Percentiles rank a stretch among this genome's conserved stretches.
phyloP scores from a whole-genome alignment of 106 monocot species.

The Amphibolis antarctica region DNA sequence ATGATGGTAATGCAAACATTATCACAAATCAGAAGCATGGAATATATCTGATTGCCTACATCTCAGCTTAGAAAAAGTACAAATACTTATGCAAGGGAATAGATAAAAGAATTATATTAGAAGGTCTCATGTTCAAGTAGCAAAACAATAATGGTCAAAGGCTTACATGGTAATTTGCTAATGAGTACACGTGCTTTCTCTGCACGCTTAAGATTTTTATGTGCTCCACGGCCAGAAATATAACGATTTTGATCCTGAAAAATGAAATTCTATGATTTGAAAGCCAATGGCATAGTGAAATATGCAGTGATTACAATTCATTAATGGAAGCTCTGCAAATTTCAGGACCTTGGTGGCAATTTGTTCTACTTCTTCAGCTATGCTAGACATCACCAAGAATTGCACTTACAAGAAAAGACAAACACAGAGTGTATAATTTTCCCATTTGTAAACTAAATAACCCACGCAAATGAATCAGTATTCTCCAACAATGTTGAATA shows the following conservation, averaged over 20 bases:
- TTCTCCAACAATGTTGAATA: too few species aligned
- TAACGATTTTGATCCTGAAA: constrained; percentile 88
- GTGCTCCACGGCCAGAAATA: constrained; percentile 71
- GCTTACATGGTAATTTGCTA: constrained; percentile 70
- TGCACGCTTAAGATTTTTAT: constrained; percentile 87
- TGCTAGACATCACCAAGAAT: too few species aligned
- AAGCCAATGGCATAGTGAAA: neutral
- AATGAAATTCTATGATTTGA: neutral
- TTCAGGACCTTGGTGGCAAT: too few species aligned
- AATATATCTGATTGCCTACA: too few species aligned
- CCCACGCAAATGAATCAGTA: too few species aligned
- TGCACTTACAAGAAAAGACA: too few species aligned
- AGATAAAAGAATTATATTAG: too few species aligned
- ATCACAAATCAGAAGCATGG: too few species aligned
- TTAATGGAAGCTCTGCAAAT: neutral
- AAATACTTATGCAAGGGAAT: neutral
- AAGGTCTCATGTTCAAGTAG: neutral
- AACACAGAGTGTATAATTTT: too few species aligned
- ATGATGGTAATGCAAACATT: too few species aligned
- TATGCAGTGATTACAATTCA: neutral
- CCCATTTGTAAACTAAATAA: too few species aligned
- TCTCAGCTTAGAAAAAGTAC: neutral
- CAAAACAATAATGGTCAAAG: neutral
- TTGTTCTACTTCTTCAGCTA: too few species aligned
- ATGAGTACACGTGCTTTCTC: constrained; percentile 69